A percentile compares a stretch with the other conserved stretches of the same genome.
These are phyloP conservation scores for Powellomyces hirtus DNA, from an alignment of 192 early-diverging fungal species.

Conservation along the genomic window DNA sequence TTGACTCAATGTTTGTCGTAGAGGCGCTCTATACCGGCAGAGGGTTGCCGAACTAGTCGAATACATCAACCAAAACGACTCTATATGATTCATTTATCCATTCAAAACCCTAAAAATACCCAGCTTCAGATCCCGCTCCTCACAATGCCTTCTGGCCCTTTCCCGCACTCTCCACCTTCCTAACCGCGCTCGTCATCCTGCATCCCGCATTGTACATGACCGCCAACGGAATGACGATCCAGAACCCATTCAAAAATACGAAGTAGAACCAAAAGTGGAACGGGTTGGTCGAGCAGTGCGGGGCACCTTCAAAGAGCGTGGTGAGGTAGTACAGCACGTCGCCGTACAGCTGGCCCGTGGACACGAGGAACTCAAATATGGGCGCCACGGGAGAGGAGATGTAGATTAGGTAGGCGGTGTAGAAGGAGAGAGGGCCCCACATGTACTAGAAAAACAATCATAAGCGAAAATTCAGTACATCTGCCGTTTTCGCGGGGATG, in stretches of 20 bases:
- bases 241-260: conserved; percentile 74
- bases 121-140: too few relatives aligned
- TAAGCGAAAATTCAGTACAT: too few relatives aligned
- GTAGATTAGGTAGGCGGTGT: conserved; percentile 36
- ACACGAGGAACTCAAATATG: conserved; percentile 53
- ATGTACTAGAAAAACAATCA: conserved; percentile 28
- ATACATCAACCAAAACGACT: too few relatives aligned
- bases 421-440: conserved; percentile 48
- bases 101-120: too few relatives aligned
- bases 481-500: too few relatives aligned
- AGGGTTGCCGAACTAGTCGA: too few relatives aligned
- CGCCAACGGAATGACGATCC: conserved; percentile 74
- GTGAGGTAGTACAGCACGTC: conserved; percentile 80
- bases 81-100: too few relatives aligned
- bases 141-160: too few relatives aligned
- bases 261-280: conserved; percentile 93
- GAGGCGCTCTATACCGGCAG: too few relatives aligned
- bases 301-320: conserved; percentile 47
- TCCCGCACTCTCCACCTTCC: too few relatives aligned
- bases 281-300: conserved; percentile 69
- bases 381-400: conserved; percentile 37
- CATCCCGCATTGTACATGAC: conserved; percentile 34
- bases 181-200: conserved; percentile 29
- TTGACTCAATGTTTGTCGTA: too few relatives aligned
- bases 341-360: conserved; percentile 73